Percentiles rank a stretch among this genome's conserved stretches.
These are phyloP conservation scores for Arthrobotrys musiformis DNA, from an alignment of 2,329 filamentous ascomycete species.

Conservation along the genomic window DNA sequence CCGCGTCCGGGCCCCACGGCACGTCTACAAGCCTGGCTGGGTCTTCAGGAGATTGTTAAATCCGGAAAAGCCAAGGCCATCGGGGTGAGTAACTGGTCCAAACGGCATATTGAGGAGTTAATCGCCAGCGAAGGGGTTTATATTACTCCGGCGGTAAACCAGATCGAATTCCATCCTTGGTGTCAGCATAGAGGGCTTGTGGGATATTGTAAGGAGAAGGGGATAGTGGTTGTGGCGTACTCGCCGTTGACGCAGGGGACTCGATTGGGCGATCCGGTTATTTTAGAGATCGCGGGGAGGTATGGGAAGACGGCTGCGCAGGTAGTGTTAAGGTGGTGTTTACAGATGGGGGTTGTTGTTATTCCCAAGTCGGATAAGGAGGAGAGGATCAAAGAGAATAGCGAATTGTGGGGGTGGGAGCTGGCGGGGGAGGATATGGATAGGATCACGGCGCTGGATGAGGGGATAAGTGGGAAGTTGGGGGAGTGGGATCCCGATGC, in stretches of 20 bases:
- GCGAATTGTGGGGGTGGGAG: slow-evolving; percentile 30
- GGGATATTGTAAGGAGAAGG: slow-evolving; percentile 73
- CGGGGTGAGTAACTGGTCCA: slow-evolving; percentile 83
- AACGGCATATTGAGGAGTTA: slow-evolving; percentile 75
- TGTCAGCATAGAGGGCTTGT: slow-evolving; percentile 76
- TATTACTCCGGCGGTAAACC: slow-evolving; percentile 76
- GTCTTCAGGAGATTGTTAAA: slow-evolving; percentile 78
- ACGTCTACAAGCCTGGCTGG: slow-evolving; percentile 78
- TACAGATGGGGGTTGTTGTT: slow-evolving; percentile 78
- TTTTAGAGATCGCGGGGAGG: slow-evolving; percentile 73
- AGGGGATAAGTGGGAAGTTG: slow-evolving; percentile 27
- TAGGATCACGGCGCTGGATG: slow-evolving; percentile 35
- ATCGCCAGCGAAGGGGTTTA: slow-evolving; percentile 57
- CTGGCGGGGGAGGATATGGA: slow-evolving; percentile 40
- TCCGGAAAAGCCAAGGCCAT: slow-evolving; percentile 75
- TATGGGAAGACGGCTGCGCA: slow-evolving; percentile 78
- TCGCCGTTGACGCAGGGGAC: slow-evolving; percentile 78
- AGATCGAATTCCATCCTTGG: slow-evolving; percentile 85
- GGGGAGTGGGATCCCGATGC: slow-evolving; percentile 51
- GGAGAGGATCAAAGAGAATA: slow-evolving; percentile 70
- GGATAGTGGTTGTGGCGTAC: slow-evolving; percentile 80
- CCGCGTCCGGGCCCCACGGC: slow-evolving; percentile 77
- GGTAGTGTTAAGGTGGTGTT: slow-evolving; percentile 79
- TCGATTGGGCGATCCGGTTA: slow-evolving; percentile 74
- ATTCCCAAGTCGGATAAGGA: slow-evolving; percentile 77